Evolutionary conservation across 1,284 basidiomycete species (phyloP).

Genomic region (Tetrapyrgos nigripes): DNA sequence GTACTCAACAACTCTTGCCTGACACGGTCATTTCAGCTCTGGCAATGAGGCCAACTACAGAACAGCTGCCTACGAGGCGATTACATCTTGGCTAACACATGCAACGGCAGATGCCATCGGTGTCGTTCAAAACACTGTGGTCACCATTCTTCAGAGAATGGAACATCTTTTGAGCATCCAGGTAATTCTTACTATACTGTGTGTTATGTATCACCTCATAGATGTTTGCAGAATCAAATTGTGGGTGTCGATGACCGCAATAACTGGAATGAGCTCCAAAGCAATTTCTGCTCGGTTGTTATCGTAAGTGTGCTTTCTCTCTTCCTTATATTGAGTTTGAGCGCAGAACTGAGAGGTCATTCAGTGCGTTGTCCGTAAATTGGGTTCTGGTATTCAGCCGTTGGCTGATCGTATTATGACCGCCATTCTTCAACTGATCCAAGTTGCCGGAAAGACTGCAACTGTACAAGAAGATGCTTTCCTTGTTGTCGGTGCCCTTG

Average conservation of each 20-base stretch:
- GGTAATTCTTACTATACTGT: slow-evolving; percentile 40
- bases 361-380: slow-evolving; percentile 85
- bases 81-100: slow-evolving; percentile 86
- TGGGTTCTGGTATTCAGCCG: slow-evolving; percentile 85
- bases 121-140: slow-evolving; percentile 84
- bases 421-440: slow-evolving; percentile 85
- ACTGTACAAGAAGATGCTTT: slow-evolving; percentile 98
- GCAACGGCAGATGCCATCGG: slow-evolving; percentile 83
- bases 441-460: slow-evolving; percentile 89
- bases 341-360: slow-evolving; percentile 14
- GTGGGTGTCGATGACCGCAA: slow-evolving; percentile 96
- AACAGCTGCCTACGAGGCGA: slow-evolving; percentile 96
- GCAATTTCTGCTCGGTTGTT: slow-evolving; percentile 92
- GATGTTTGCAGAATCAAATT: slow-evolving; percentile 80
- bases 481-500: slow-evolving; percentile 91
- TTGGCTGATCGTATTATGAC: slow-evolving; percentile 97
- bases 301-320: slow-evolving; percentile 60
- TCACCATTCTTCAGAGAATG: slow-evolving; percentile 88
- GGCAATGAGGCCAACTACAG: slow-evolving; percentile 93
- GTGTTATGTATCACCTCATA: slow-evolving; percentile 1
- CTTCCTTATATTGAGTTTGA: not conserved
- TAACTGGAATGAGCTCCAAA: slow-evolving; percentile 99
- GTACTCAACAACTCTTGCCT: slow-evolving; percentile 15
- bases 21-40: slow-evolving; percentile 51
- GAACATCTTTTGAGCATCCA: slow-evolving; percentile 87